Evolutionary conservation across 495 filamentous ascomycete genomes (phyloP), one percentile per base, ranked within the genome.

Genomic region (Penicillium riverlandense): DNA sequence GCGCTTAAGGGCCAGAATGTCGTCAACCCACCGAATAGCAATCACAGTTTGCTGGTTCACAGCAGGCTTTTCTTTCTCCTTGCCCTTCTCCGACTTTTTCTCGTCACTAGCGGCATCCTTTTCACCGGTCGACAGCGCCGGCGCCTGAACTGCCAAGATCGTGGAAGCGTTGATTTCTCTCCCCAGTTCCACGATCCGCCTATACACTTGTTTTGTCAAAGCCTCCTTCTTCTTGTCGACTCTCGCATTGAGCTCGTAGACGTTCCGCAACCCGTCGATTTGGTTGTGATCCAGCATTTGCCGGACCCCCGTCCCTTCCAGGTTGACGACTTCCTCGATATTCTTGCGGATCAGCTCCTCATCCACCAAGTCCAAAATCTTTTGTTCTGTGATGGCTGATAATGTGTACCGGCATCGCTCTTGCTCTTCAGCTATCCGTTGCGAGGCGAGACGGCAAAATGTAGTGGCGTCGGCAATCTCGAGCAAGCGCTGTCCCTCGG

Each of bases 11-110:
- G 62, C 60, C 14, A 99, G 67, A 1, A 97, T 85, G 41, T 92
- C 88, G 51, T 95, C 86, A 3, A 99, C 94, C 92, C 92, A 99
- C 50, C 86, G 85, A 54, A 97, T 88, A 0, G 92, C 94, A 1
- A 88, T 82, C 5, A 75, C 70, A 1, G 94, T 97, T 50, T 83
- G 77, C 47, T 75, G 75, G 37, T 78, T 84, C 14, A 73, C 61
- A 0, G 22, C 22, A 22, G 74, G 67, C 62, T 61, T 70, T 28
- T 70, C 67, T 22, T 76, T 75, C 7, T 67, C 65, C 37, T 75
- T 76, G n/a, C 35, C 34, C 4, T 72, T 75, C 1, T 59, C 67
- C 0, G 49, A 48, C 47, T 75, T 76, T 27, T 66, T 70, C 11
- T 57, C 61, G 5, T 52, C 53, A 8, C 22, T 22, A 4, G 60